Evolutionary conservation across 305 asterid genomes (phyloP).

Genomic region (Fraxinus sp.): DNA sequence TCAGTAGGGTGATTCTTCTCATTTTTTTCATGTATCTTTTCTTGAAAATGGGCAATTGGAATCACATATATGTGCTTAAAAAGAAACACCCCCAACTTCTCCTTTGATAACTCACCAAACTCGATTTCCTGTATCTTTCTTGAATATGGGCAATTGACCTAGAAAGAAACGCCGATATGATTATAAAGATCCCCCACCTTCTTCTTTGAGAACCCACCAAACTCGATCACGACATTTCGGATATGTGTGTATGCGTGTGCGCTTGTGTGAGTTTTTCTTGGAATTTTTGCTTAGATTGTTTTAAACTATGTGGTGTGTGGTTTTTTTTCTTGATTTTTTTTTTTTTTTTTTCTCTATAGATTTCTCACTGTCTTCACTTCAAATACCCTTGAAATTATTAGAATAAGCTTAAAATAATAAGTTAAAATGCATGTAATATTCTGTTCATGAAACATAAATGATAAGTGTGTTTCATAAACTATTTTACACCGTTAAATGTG

Average conservation of each 20-base stretch:
- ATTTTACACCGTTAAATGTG: no score
- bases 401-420: neutral
- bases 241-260: conserved; percentile 2
- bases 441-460: neutral
- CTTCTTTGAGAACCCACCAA: conserved; percentile 39
- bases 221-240: conserved; percentile 41
- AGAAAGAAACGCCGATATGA: conserved; percentile 39
- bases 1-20: neutral
- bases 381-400: neutral
- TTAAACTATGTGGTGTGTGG: neutral
- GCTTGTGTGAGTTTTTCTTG: neutral
- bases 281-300: neutral
- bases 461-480: no score
- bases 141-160: conserved; percentile 60
- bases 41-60: conserved; percentile 60
- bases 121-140: neutral
- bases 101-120: conserved; percentile 24
- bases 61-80: conserved; percentile 49
- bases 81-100: conserved; percentile 17
- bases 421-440: neutral
- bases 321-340: neutral
- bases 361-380: neutral
- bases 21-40: neutral
- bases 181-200: conserved; percentile 46
- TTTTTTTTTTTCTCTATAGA: no score